A percentile compares a stretch with the other conserved stretches of the same genome.
phyloP scores from a whole-genome alignment of 768 basidiomycete species.

The Leccinum fibrillosum region DNA sequence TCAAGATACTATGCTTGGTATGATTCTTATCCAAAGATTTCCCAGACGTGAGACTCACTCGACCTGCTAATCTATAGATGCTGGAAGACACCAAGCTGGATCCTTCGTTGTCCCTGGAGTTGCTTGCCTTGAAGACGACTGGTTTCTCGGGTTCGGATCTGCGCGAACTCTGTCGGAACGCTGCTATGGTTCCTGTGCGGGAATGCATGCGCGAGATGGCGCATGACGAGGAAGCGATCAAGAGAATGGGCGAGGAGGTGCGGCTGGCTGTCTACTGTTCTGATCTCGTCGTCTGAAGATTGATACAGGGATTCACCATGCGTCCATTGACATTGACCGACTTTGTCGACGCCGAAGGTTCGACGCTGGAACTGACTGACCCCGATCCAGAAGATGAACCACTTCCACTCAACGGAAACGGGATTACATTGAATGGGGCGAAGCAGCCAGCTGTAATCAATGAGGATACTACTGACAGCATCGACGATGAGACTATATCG shows the following conservation, averaged over 20 bases:
- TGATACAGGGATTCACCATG: constrained; percentile 65
- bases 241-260: constrained; percentile 43
- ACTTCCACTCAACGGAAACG: constrained; percentile 4
- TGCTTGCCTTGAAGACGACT: constrained; percentile 65
- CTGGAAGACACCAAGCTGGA: constrained; percentile 72
- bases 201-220: constrained; percentile 66
- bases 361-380: constrained; percentile 22
- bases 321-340: constrained; percentile 71
- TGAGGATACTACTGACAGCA: background rate
- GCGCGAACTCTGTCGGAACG: constrained; percentile 87
- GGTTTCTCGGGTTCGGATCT: constrained; percentile 89
- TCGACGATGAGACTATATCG: background rate
- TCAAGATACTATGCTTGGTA: constrained; percentile 81
- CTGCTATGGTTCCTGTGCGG: constrained; percentile 89
- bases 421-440: background rate
- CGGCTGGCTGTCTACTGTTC: background rate
- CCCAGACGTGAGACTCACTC: background rate
- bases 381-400: constrained; percentile 30
- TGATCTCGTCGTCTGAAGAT: background rate
- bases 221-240: constrained; percentile 48
- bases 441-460: constrained; percentile 3
- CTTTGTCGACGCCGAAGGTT: constrained; percentile 50
- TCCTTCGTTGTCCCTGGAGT: constrained; percentile 54
- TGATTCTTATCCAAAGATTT: constrained; percentile 13
- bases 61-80: constrained; percentile 55